Base-by-base conservation (phyloP, 768 basidiomycete genomes). In the Russula sp. region DNA sequence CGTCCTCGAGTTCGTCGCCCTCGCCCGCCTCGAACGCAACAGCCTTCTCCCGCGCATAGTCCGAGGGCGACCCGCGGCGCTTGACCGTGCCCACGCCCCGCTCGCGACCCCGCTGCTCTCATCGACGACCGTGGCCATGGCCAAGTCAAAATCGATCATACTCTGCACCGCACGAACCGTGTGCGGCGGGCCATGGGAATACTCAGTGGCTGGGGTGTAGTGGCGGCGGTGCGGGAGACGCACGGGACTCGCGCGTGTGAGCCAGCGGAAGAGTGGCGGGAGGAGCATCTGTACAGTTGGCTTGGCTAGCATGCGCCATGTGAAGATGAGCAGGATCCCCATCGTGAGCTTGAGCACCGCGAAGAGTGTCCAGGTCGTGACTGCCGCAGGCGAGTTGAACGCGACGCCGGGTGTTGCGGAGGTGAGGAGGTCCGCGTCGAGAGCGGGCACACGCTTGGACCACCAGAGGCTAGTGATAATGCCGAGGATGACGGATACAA, bases 401-500 rank as follows among this genome's bases (percentile, higher is more conserved):
- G 81, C 79, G 58, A 80, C 80, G 5, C 86, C 85, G 0, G 86
- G 85, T 83, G 84, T 87, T 52, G 72, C 70, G n/a, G 65, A 61
- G 16, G 61, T 61, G 59, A 77, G 71, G 54, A 74, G 74, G 20
- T 63, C 63, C 11, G 68, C 48, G 53, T 71, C 70, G 59, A 78
- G 70, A 18, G 78, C 80, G 7, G 65, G 65, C 48, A 74, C 73
- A 42, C 78, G 79, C 11, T 61, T 68, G 70, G 78, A 78, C 34
- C 73, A 78, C 94, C 94, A 97, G 49, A 82, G 78, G 0, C 84
- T 84, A 0, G 94, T 71, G 27, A 83, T 75, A 20, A 79, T 77
- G n/a, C 96, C 96, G 40, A 89, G 77, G 18, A 91, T 79, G 47
- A 94, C 94, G 32, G 90, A 87, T n/a, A 89, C 76, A 66, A 94